Evolutionary conservation across 345 rosid genomes (phyloP).

Genomic region (Punica granatum): DNA sequence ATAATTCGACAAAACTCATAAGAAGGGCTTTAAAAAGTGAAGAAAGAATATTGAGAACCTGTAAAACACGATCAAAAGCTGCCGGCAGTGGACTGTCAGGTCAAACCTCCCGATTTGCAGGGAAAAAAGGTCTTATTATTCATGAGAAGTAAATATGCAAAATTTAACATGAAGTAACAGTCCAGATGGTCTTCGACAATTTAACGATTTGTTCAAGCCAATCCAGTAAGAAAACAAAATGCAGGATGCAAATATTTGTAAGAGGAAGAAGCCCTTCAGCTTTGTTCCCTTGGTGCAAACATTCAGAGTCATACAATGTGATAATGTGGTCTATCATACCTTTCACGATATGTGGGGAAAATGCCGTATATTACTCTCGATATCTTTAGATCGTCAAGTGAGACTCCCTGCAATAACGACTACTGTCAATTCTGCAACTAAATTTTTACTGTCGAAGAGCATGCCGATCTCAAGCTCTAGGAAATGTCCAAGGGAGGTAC

Average conservation of each 20-base stretch:
- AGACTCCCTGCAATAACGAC: conserved; percentile 48
- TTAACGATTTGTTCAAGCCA: not conserved
- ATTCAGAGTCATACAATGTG: no score
- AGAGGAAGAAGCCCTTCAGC: no score
- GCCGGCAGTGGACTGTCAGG: conserved; percentile 80
- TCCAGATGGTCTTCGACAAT: not conserved
- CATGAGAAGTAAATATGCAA: not conserved
- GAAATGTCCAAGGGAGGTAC: no score
- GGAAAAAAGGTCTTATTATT: not conserved
- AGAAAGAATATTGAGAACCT: conserved; percentile 38
- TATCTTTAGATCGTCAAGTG: conserved; percentile 65
- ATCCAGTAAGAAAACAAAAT: no score
- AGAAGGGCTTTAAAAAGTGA: conserved; percentile 1
- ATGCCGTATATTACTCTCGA: conserved; percentile 83
- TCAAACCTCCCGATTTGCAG: conserved; percentile 22
- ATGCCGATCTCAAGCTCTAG: not conserved
- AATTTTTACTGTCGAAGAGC: not conserved
- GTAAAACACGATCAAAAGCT: conserved; percentile 79
- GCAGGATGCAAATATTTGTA: no score
- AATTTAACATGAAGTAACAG: not conserved
- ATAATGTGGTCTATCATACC: conserved; percentile 29
- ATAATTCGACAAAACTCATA: not conserved
- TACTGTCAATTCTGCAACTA: not conserved
- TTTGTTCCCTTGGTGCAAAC: no score
- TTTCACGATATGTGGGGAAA: conserved; percentile 77